Conservation (phyloP, 306 rosid species). For the Rosa persica region DNA sequence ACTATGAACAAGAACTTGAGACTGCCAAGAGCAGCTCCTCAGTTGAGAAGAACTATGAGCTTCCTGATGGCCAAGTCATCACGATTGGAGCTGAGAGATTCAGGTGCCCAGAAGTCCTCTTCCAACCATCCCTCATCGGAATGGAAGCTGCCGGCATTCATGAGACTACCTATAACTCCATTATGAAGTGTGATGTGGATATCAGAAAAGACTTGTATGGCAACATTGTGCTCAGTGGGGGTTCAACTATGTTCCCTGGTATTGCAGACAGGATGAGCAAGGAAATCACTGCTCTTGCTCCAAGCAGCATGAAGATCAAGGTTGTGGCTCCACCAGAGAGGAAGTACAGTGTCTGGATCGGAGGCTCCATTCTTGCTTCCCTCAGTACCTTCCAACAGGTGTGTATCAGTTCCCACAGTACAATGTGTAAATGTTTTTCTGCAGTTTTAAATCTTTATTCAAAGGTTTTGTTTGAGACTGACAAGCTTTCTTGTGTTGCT, state of each 20-base stretch:
- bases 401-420: not conserved
- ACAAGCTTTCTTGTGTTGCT: slow-evolving; percentile 8
- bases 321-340: slow-evolving; percentile 99
- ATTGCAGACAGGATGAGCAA: slow-evolving; percentile 98
- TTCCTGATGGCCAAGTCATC: slow-evolving; percentile 91
- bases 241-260: slow-evolving; percentile 98
- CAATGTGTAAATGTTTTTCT: not conserved
- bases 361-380: slow-evolving; percentile 98
- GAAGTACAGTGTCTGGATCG: slow-evolving; percentile 98
- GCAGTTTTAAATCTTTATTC: not conserved
- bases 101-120: slow-evolving; percentile 95
- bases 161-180: slow-evolving; percentile 95
- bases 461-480: slow-evolving; percentile 10
- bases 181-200: slow-evolving; percentile 99
- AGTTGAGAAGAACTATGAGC: slow-evolving; percentile 93
- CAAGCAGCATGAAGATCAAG: slow-evolving; percentile 99
- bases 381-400: slow-evolving; percentile 99
- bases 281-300: slow-evolving; percentile 97
- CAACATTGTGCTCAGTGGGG: slow-evolving; percentile 96
- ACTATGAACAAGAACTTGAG: slow-evolving; percentile 93
- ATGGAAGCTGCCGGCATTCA: slow-evolving; percentile 99
- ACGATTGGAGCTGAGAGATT: slow-evolving; percentile 98
- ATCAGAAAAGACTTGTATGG: slow-evolving; percentile 93
- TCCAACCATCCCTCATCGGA: slow-evolving; percentile 98
- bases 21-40: slow-evolving; percentile 96